These are phyloP conservation scores for Hymenoscyphus fraxineus DNA, from an alignment of 2,329 filamentous ascomycete genomes.

Conservation along the genomic window DNA sequence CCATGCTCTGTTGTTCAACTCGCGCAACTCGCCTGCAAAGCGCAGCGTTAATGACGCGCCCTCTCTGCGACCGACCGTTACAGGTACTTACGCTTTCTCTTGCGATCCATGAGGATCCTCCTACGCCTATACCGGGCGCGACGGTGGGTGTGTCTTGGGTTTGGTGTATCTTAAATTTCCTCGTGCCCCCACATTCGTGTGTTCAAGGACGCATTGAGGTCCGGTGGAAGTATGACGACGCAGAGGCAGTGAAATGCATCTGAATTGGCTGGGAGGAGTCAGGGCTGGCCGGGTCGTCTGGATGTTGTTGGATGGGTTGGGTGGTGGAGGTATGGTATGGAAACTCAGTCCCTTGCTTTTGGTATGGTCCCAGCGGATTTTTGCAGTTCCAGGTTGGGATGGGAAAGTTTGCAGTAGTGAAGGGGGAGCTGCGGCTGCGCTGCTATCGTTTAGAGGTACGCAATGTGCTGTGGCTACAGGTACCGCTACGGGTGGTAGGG, in stretches of 20 bases:
- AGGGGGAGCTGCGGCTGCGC: background rate
- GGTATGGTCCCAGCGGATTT: background rate
- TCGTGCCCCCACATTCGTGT: constrained; percentile 37
- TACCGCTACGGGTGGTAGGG: no score
- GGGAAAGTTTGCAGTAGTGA: constrained; percentile 2
- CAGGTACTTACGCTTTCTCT: constrained; percentile 54
- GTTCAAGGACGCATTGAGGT: constrained; percentile 34
- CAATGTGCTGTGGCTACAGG: background rate
- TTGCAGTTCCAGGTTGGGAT: background rate
- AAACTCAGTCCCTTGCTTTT: constrained; percentile 15
- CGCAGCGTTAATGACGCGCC: constrained; percentile 21
- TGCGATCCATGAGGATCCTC: constrained; percentile 56
- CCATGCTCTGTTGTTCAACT: constrained; percentile 85
- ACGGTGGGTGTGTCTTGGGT: constrained; percentile 21
- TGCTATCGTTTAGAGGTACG: constrained; percentile 2
- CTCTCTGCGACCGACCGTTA: background rate
- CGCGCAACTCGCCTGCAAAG: constrained; percentile 75
- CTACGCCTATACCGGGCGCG: constrained; percentile 22
- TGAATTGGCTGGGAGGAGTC: constrained; percentile 25
- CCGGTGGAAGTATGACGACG: constrained; percentile 30
- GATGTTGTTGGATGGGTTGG: constrained; percentile 6
- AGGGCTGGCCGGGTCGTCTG: constrained; percentile 12
- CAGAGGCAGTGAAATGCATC: constrained; percentile 37
- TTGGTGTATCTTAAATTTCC: constrained; percentile 27
- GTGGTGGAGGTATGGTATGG: constrained; percentile 7